Base-by-base conservation (phyloP, 2,329 filamentous ascomycete species). In the Aspergillus floridensis region DNA sequence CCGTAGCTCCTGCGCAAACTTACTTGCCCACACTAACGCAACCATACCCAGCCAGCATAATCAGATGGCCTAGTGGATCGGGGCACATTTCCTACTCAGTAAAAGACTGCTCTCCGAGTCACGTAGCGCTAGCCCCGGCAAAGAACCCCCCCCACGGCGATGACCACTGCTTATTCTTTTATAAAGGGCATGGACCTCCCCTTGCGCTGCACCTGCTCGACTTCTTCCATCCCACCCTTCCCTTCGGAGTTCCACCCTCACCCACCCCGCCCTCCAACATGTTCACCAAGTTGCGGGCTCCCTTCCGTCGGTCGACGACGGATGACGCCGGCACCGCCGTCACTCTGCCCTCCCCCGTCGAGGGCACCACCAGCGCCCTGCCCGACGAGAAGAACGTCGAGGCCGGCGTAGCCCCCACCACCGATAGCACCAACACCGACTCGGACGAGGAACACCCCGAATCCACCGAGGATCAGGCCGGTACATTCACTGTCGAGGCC, bases 401-500 rank as follows among this genome's bases (percentile, higher is more conserved):
- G 19, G 35, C 12, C 26, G 51, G 19, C 41, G 12, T 26, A 8
- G 51, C 51, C 26, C 32, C 38, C 16, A 44, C 19, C 51, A 26
- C 19, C 51, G 44, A 53, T 24, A 44, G 10, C 51, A 26, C 19
- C 51, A 53, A 53, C 41, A 38, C 21, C 51, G 38, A 44, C 21
- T 21, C 19, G 3, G 29, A 56, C 26, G 53, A 32, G 14, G 41
- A 41, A 16, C 41, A 35, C 19, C 46, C 29, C 7, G 46, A 58
- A 19, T 29, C 59, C 5, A 59, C 60, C 19, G 52, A 56, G 11
- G 60, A 65, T 24, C 72, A 74, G 50, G 60, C 60, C 41, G 77
- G 77, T 70, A 77, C 80, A n/a, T 67, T 75, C 47, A 72, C 76
- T 49, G 72, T 77, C 10, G 77, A 81, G 63, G 79, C 78, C 24